phyloP scores from a whole-genome alignment of 1,284 basidiomycete genomes.

The Ceratobasidium sp. region DNA sequence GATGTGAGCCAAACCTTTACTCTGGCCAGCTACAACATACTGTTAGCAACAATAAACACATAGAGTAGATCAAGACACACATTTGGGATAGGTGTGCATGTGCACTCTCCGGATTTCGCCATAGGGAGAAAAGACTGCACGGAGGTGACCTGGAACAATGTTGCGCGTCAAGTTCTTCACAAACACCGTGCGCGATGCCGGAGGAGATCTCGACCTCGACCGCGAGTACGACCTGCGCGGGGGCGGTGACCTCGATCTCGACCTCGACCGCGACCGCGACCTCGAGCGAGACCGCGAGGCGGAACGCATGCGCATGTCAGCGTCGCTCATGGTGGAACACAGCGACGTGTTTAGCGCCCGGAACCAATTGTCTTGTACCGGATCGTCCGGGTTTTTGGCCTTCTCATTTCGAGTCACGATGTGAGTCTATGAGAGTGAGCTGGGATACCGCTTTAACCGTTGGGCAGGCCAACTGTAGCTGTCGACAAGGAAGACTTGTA shows the following conservation, averaged over 20 bases:
- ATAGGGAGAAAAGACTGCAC: slow-evolving; percentile 88
- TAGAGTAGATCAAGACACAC: slow-evolving; percentile 60
- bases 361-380: slow-evolving; percentile 1
- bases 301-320: slow-evolving; percentile 33
- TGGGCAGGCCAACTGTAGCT: slow-evolving; percentile 87
- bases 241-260: not conserved
- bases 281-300: slow-evolving; percentile 13
- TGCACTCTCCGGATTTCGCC: slow-evolving; percentile 86
- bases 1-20: slow-evolving; percentile 88
- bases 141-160: slow-evolving; percentile 81
- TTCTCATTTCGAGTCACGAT: slow-evolving; percentile 8
- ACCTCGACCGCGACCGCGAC: slow-evolving; percentile 41
- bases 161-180: slow-evolving; percentile 88
- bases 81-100: slow-evolving; percentile 84
- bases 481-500: slow-evolving; percentile 97
- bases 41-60: too few relatives aligned
- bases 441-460: too few relatives aligned
- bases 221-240: not conserved
- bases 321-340: not conserved
- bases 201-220: slow-evolving; percentile 2
- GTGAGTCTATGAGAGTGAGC: slow-evolving; percentile 17
- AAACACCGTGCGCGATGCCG: slow-evolving; percentile 55
- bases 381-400: not conserved
- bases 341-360: not conserved
- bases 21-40: slow-evolving; percentile 78